Evolutionary conservation across 768 basidiomycete species (phyloP), one percentile per base, ranked within the genome.

Genomic region (Holtermannia corniformis): DNA sequence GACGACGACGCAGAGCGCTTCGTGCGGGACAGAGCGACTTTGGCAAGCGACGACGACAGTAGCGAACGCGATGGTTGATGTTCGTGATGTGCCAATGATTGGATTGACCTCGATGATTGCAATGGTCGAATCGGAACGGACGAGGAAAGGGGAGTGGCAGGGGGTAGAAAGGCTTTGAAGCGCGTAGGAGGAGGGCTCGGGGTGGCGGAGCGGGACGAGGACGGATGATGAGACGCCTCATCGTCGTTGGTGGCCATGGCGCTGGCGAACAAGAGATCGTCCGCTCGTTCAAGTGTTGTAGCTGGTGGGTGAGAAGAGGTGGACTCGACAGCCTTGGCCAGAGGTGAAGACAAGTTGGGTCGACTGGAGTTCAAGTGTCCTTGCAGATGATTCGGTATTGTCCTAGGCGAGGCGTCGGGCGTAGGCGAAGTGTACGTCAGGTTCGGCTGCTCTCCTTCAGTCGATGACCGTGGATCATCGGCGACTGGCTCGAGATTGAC

Each of bases 401-500:
- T 54, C 47, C 44, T 47, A n/a, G 60, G 63, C 13, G 58, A 57
- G 7, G 41, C 40, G 27, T 43, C 27, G 7, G 32, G 26, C 22
- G 32, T 37, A 23, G 26, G 49, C n/a, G 54, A 52, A 14, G 40
- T 47, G 41, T 12, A 41, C 3, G 49, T 41, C 12, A 61, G 59
- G 3, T 55, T 50, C 0, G 52, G 45, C 41, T 64, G 64, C 0
- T 63, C 54, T 12, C 46, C 59, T 32, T 67, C 65, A 24, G 58
- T 55, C 49, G 62, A 64, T 2, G 47, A 47, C 2, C 25, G 19
- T 3, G 4, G 5, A 5, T 32, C 50, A 5, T 50, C 44, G n/a
- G 49, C 3, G 5, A 47, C 50, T 11, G 60, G 62, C 5, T 49
- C 51, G 43, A 68, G 65, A 44, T 68, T 63, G 27, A 62, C 64